Evolutionary conservation across 495 filamentous ascomycete genomes (phyloP).

Genomic region (Penicillium egyptiacum): DNA sequence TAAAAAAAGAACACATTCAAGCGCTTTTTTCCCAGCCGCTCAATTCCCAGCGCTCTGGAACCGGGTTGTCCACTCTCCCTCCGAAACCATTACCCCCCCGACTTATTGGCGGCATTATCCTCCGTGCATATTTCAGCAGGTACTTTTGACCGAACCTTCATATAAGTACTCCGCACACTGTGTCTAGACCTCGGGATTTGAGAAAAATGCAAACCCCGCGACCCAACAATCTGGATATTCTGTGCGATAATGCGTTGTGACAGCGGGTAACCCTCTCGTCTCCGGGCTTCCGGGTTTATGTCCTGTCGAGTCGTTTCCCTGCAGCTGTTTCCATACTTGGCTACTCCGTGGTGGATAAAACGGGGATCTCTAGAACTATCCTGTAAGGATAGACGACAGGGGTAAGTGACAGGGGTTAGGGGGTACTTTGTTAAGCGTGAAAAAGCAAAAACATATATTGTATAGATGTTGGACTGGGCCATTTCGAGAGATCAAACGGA

Average conservation of each 20-base stretch:
- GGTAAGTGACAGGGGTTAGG: neutral
- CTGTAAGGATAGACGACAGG: neutral
- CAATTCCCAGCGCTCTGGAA: constrained; percentile 14
- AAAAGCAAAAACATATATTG: neutral
- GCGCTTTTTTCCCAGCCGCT: neutral
- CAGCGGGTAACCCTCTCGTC: constrained; percentile 8
- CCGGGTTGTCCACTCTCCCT: constrained; percentile 8
- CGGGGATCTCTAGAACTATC: neutral
- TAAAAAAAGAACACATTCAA: neutral
- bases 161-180: neutral
- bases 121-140: neutral
- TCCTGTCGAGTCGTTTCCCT: neutral
- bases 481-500: neutral
- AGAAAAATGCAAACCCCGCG: neutral
- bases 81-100: constrained; percentile 8
- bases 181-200: constrained; percentile 3
- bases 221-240: neutral
- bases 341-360: neutral
- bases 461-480: neutral
- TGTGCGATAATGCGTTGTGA: neutral
- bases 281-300: neutral
- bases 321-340: neutral
- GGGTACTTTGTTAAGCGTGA: neutral
- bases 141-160: constrained; percentile 8
- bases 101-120: neutral